phyloP scores from a whole-genome alignment of 345 rosid genomes.

The Mercurialis annua region DNA sequence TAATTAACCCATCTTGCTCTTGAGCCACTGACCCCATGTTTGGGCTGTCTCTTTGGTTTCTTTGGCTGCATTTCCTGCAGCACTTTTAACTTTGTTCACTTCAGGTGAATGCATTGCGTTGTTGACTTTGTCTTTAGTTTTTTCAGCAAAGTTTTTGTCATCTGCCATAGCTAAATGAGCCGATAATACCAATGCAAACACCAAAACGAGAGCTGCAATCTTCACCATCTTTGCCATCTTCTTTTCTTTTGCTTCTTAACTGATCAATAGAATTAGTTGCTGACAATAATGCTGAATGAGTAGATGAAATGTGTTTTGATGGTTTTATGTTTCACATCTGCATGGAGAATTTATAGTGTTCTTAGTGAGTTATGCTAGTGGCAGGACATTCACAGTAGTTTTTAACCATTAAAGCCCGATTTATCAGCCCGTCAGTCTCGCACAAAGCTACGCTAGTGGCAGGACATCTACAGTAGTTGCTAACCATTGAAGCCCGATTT shows the following conservation, averaged over 20 bases:
- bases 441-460: not conserved
- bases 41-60: not conserved
- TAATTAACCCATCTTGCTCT: not conserved
- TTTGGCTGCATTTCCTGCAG: not conserved
- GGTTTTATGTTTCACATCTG: not conserved
- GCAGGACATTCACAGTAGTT: not conserved
- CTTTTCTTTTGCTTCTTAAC: not conserved
- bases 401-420: not conserved
- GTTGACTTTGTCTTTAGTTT: not conserved
- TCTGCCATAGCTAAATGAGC: not conserved
- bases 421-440: not conserved
- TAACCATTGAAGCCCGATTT: not conserved
- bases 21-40: not conserved
- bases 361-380: not conserved
- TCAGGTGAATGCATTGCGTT: not conserved
- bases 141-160: not conserved
- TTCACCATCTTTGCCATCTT: constrained; percentile 12
- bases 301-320: not conserved
- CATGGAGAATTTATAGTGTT: not conserved
- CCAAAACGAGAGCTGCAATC: not conserved
- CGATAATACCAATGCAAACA: constrained; percentile 1
- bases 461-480: not conserved
- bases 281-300: not conserved
- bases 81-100: not conserved
- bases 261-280: no score